Base-by-base conservation (phyloP, 805 yeast species). In the Wickerhamiella azymoides region DNA sequence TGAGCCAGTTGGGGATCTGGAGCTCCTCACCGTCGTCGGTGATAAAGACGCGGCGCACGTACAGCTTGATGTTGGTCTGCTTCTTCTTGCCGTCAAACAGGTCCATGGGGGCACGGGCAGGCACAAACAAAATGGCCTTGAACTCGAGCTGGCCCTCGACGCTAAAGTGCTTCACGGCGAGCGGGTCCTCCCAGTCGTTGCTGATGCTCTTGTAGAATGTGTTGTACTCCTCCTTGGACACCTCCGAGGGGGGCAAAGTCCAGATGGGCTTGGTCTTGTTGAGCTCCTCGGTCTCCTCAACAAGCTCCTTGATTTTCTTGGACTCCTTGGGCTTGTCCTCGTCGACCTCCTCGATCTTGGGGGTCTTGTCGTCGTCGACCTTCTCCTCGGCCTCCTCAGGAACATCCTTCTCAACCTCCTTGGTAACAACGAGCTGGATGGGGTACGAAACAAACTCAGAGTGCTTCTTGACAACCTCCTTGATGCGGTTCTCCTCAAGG, bases 61-160 rank as follows among this genome's bases (percentile, higher is more conserved):
- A 92, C 61, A 92, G 79, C 77, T 92, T 92, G 76, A 92, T 92
- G 80, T 89, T 89, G 75, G 76, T 80, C 81, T 86, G 89, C 95
- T 92, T 92, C 93, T 86, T 92, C 80, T 92, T 92, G 54, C 88
- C 76, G 76, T 92, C 98, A 65, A 92, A 92, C 66, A 94, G 74
- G 66, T 92, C 98, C 64, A 92, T 84, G 70, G 99, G 98, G 61
- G 99, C 96, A 76, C 98, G 86, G 77, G 83, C 84, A 71, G 99
- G 99, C 71, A 92, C 78, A 64, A 85, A 92, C 62, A 92, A 74
- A 64, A 92, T 92, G 54, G 98, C 97, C 74, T 81, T 88, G 80
- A 92, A 92, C 76, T 92, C 99, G 62, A 92, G 79, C 76, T 92
- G 98, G 77, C 99, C 99, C 76, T 92, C 99, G 63, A 92, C 99